Conservation (phyloP, 1,284 basidiomycete genomes). For the Ganoderma lucidum region DNA sequence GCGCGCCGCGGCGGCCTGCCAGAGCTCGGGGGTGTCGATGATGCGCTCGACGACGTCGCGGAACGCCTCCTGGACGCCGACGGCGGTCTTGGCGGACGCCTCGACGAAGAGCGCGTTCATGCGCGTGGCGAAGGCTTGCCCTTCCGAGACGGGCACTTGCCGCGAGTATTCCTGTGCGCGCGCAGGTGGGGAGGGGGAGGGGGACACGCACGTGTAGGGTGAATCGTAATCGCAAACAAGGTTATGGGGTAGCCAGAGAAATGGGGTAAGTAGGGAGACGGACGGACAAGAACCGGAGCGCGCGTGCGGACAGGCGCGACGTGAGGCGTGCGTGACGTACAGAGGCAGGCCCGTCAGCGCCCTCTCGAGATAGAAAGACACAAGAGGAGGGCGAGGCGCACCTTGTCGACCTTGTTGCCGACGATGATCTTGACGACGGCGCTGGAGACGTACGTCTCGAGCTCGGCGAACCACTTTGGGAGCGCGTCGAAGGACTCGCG, state of each 20-base stretch:
- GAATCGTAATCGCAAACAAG: background rate
- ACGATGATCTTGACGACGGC: constrained; percentile 96
- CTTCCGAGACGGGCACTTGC: constrained; percentile 86
- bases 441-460: constrained; percentile 90
- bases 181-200: background rate
- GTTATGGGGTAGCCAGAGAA: background rate
- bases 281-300: background rate
- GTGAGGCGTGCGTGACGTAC: background rate
- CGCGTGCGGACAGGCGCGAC: background rate
- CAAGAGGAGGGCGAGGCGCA: constrained; percentile 39
- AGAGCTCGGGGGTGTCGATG: constrained; percentile 73
- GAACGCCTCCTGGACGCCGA: constrained; percentile 85
- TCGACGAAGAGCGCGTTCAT: constrained; percentile 90
- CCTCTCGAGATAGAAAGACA: background rate
- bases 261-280: background rate
- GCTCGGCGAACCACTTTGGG: constrained; percentile 92
- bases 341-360: background rate
- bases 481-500: constrained; percentile 93
- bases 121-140: constrained; percentile 79
- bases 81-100: constrained; percentile 86
- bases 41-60: constrained; percentile 79
- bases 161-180: constrained; percentile 82
- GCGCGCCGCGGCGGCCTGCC: constrained; percentile 48
- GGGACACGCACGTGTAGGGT: background rate
- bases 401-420: constrained; percentile 96